Evolutionary conservation across 352 stramenopile species (phyloP).

Genomic region (Phytophthora pinifolia): DNA sequence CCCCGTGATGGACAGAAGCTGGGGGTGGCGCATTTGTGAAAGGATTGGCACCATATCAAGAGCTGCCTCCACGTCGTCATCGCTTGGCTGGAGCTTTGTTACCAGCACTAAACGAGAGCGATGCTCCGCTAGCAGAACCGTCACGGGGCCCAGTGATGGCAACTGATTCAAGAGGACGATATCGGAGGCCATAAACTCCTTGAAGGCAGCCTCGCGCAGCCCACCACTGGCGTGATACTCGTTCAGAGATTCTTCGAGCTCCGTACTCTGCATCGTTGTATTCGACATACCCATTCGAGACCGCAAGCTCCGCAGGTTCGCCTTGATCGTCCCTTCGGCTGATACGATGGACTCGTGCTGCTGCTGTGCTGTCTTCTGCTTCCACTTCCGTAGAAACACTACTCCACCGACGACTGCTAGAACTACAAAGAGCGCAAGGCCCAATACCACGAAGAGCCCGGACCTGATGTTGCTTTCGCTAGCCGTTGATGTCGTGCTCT

Average conservation of each 20-base stretch:
- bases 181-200: constrained; percentile 46
- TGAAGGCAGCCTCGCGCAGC: constrained; percentile 58
- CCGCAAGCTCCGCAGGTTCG: constrained; percentile 37
- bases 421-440: constrained; percentile 39
- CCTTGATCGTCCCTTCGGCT: constrained; percentile 45
- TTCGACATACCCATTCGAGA: constrained; percentile 26
- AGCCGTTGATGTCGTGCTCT: constrained; percentile 33
- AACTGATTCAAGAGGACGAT: constrained; percentile 44
- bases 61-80: constrained; percentile 58
- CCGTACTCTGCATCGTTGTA: constrained; percentile 23
- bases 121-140: constrained; percentile 48
- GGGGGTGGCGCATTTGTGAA: constrained; percentile 68
- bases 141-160: constrained; percentile 45
- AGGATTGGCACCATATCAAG: constrained; percentile 58
- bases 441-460: constrained; percentile 42
- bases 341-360: constrained; percentile 31
- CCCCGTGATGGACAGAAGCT: constrained; percentile 59
- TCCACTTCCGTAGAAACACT: constrained; percentile 57
- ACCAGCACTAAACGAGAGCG: constrained; percentile 56
- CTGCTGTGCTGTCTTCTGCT: constrained; percentile 43
- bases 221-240: constrained; percentile 40
- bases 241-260: constrained; percentile 40
- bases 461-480: constrained; percentile 24
- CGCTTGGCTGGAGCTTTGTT: constrained; percentile 50
- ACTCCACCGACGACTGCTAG: constrained; percentile 54